Evolutionary conservation across 139 green algal genomes (phyloP).

Genomic region (Picochlorum sp.): DNA sequence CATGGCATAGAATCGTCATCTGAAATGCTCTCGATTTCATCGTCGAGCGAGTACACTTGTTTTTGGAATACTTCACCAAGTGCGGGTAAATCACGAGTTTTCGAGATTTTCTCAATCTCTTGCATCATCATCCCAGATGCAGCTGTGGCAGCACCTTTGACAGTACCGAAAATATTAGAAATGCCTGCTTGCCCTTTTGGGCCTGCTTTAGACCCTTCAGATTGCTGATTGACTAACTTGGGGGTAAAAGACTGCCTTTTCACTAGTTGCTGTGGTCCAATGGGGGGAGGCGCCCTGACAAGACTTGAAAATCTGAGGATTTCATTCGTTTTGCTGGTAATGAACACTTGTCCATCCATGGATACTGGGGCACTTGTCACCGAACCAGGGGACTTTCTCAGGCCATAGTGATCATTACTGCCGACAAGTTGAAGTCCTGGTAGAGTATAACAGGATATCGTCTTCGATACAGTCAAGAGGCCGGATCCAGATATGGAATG

Average conservation of each 20-base stretch:
- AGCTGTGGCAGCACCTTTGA: constrained; percentile 10
- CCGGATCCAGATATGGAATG: constrained; percentile 23
- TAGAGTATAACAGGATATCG: constrained; percentile 13
- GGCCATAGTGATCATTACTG: too few species aligned
- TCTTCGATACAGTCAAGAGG: constrained; percentile 6
- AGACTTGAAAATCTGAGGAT: neutral
- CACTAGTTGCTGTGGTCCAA: neutral
- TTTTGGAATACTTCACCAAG: constrained; percentile 20
- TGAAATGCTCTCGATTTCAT: constrained; percentile 22
- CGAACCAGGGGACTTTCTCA: too few species aligned
- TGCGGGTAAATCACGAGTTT: constrained; percentile 1
- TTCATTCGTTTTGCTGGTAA: too few species aligned
- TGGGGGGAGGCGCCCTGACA: neutral
- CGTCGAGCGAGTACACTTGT: neutral
- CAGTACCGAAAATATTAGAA: neutral
- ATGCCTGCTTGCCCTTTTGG: neutral
- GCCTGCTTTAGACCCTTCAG: too few species aligned
- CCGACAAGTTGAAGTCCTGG: too few species aligned
- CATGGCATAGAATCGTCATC: constrained; percentile 3
- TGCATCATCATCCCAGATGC: constrained; percentile 7
- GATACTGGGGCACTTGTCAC: too few species aligned
- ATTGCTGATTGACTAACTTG: too few species aligned
- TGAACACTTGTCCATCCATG: too few species aligned
- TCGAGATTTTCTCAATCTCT: constrained; percentile 11
- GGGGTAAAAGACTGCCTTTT: neutral